Percentiles rank a stretch among this genome's conserved stretches.
phyloP scores from a whole-genome alignment of 2,329 filamentous ascomycete species.

The Diaporthe citrichinensis region DNA sequence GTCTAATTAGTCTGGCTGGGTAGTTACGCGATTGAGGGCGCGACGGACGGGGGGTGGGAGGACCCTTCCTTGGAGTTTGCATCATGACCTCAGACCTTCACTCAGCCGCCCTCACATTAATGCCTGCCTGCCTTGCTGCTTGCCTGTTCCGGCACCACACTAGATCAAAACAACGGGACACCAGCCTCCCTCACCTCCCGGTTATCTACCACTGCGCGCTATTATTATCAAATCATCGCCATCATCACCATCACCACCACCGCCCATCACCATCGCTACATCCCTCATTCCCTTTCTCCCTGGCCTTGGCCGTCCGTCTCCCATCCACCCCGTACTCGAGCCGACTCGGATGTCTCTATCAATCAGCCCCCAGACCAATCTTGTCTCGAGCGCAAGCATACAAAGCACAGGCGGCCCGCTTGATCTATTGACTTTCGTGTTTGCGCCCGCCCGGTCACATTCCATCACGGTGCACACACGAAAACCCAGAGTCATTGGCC shows the following conservation, averaged over 20 bases:
- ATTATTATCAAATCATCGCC: neutral
- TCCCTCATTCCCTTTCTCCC: neutral
- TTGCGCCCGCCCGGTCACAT: slow-evolving; percentile 14
- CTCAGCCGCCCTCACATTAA: slow-evolving; percentile 25
- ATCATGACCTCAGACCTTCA: slow-evolving; percentile 33
- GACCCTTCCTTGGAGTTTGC: slow-evolving; percentile 30
- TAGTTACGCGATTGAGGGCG: slow-evolving; percentile 23
- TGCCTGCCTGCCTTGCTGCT: slow-evolving; percentile 21
- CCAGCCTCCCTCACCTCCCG: slow-evolving; percentile 31
- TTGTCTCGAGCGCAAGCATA: slow-evolving; percentile 24
- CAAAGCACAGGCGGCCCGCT: slow-evolving; percentile 20
- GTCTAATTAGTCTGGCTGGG: neutral
- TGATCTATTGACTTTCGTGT: slow-evolving; percentile 28
- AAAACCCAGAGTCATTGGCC: neutral
- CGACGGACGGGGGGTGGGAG: slow-evolving; percentile 12
- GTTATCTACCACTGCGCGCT: neutral
- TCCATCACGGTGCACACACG: slow-evolving; percentile 10
- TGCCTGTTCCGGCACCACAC: slow-evolving; percentile 31
- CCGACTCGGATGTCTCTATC: slow-evolving; percentile 33
- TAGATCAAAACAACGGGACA: slow-evolving; percentile 29
- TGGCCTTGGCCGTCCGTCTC: neutral
- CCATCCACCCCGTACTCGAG: neutral
- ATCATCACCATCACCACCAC: neutral
- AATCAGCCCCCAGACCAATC: slow-evolving; percentile 13
- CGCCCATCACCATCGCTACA: neutral